These are phyloP conservation scores for Nothophytophthora sp. DNA, from an alignment of 352 stramenopile genomes.

Conservation along the genomic window DNA sequence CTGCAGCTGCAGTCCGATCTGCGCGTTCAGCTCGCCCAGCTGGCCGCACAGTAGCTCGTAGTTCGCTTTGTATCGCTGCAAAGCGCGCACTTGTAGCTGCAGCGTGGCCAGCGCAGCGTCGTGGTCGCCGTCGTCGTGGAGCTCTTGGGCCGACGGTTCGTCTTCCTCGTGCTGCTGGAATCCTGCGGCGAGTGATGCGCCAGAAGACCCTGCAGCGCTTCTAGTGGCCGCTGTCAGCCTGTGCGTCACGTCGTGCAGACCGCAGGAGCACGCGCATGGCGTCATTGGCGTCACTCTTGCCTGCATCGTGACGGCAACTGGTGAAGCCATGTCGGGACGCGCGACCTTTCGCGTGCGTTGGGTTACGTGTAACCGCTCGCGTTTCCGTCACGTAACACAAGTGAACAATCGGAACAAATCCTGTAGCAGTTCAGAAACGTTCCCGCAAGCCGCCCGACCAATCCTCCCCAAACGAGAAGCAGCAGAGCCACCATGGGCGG, in stretches of 20 bases:
- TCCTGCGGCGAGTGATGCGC: not conserved
- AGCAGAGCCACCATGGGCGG: constrained; percentile 59
- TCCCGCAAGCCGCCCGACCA: constrained; percentile 1
- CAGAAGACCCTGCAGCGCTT: not conserved
- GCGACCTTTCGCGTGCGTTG: constrained; percentile 25
- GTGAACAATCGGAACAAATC: no score
- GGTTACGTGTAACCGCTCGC: no score
- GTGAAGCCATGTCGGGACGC: constrained; percentile 16
- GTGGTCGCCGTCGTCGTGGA: constrained; percentile 6
- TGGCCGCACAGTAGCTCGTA: constrained; percentile 78
- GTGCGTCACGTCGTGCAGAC: not conserved
- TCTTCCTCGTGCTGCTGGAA: constrained; percentile 8
- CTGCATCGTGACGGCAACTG: not conserved
- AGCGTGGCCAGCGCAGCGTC: constrained; percentile 15
- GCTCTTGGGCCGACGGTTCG: not conserved
- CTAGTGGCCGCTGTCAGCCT: not conserved
- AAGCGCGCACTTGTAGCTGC: constrained; percentile 46
- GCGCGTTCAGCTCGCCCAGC: constrained; percentile 63
- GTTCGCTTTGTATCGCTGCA: constrained; percentile 78
- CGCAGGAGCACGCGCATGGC: constrained; percentile 11
- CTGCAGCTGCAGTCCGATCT: constrained; percentile 69
- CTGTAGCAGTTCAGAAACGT: not conserved
- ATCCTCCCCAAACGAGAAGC: constrained; percentile 6
- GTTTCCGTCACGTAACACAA: not conserved
- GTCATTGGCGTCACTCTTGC: constrained; percentile 1